A percentile compares a stretch with the other conserved stretches of the same genome.
Conservation (phyloP, 2,329 filamentous ascomycete species). For the Penicillium sp. region DNA sequence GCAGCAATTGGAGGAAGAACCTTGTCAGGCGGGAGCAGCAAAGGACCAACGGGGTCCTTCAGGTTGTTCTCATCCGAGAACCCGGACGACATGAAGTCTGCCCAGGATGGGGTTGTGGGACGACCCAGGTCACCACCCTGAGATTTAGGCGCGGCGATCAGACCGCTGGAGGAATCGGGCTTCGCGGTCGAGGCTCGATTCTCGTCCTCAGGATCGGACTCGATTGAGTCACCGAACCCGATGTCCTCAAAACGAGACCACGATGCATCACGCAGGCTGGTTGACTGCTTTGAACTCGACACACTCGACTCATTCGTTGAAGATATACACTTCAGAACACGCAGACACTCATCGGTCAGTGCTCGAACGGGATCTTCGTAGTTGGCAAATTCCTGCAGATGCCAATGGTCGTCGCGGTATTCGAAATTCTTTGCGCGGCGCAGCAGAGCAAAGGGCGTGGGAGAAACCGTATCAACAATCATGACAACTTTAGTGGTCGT, state of each 20-base stretch:
- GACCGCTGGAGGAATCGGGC: conserved; percentile 46
- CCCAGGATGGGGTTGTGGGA: conserved; percentile 96
- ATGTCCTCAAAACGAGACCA: conserved; percentile 98
- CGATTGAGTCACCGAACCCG: conserved; percentile 75
- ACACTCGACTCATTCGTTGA: conserved; percentile 81
- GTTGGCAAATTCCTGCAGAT: conserved; percentile 79
- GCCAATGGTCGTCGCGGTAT: conserved; percentile 82
- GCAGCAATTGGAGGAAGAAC: conserved; percentile 77
- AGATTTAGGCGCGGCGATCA: conserved; percentile 66
- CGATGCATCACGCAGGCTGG: conserved; percentile 75
- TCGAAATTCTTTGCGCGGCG: conserved; percentile 92
- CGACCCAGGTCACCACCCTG: conserved; percentile 66
- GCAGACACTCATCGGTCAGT: conserved; percentile 87
- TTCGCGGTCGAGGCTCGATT: conserved; percentile 29
- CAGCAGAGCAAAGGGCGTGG: conserved; percentile 86
- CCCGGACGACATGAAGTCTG: conserved; percentile 91
- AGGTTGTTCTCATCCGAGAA: conserved; percentile 75
- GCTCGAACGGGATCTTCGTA: conserved; percentile 86
- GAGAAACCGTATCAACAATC: conserved; percentile 93
- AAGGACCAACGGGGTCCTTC: conserved; percentile 57
- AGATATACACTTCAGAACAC: conserved; percentile 85
- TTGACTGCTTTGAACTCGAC: conserved; percentile 67
- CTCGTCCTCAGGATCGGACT: conserved; percentile 64
- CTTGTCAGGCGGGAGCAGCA: conserved; percentile 88
- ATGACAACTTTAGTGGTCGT: conserved; percentile 87